Conservation (phyloP, 2,329 filamentous ascomycete genomes). For the Epichloe sp. region DNA sequence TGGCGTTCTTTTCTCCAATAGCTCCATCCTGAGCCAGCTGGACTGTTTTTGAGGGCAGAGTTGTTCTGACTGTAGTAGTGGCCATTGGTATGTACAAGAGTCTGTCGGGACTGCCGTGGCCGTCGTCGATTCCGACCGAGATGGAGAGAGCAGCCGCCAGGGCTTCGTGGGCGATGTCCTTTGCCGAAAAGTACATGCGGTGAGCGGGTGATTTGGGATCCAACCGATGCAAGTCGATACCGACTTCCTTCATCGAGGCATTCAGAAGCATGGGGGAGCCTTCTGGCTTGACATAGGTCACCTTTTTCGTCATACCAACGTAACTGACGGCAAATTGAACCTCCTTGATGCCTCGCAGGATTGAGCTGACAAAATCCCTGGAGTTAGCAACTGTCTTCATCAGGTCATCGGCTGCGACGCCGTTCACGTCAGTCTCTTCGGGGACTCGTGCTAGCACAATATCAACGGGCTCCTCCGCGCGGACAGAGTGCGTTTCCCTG, state of each 20-base stretch:
- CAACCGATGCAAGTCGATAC: conserved; percentile 80
- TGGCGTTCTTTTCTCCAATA: conserved; percentile 76
- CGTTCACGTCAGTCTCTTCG: conserved; percentile 57
- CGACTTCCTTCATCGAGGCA: conserved; percentile 90
- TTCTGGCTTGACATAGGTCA: conserved; percentile 53
- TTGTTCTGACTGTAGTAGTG: conserved; percentile 88
- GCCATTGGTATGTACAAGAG: conserved; percentile 94
- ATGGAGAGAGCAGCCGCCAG: conserved; percentile 85
- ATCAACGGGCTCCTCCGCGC: conserved; percentile 35
- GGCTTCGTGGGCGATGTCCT: conserved; percentile 90
- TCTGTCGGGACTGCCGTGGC: conserved; percentile 72
- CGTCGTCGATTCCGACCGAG: conserved; percentile 81
- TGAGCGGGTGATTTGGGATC: conserved; percentile 89
- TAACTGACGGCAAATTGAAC: conserved; percentile 92
- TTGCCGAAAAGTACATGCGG: conserved; percentile 92
- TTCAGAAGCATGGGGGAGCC: conserved; percentile 70
- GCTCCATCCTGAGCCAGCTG: conserved; percentile 61
- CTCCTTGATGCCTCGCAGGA: conserved; percentile 86
- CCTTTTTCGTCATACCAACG: conserved; percentile 70
- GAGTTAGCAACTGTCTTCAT: conserved; percentile 82
- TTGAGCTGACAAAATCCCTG: conserved; percentile 80
- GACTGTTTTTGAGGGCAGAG: conserved; percentile 85
- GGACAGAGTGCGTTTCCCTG: conserved; percentile 21
- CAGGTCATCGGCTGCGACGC: conserved; percentile 52
- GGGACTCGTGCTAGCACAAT: conserved; percentile 60